Evolutionary conservation across 495 filamentous ascomycete genomes (phyloP), one percentile per base, ranked within the genome.

Genomic region (Filosporella fistucella): DNA sequence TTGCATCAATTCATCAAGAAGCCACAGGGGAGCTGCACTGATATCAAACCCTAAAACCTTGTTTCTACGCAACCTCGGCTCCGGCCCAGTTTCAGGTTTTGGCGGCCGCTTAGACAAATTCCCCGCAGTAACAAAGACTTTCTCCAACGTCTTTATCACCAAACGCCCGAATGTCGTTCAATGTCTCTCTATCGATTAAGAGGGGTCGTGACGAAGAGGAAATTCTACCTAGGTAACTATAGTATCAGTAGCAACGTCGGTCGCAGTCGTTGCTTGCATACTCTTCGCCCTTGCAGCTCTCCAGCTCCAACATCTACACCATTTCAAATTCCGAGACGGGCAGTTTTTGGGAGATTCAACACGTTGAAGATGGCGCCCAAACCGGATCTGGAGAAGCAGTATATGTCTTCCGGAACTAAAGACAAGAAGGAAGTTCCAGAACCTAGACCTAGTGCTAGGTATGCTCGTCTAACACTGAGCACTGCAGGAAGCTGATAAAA

Each of bases 371-470:
- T 51, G 51, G 45, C 44, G 8, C 51, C 56, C 40, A 30, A 23
- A 1, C 42, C 56, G 21, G 45, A 32, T 13, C 35, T 59, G 2
- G 42, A 53, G 14, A 56, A 53, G 30, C 56, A 56, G 29, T 55
- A 59, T 22, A 59, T 59, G 56, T 59, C 56, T 11, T 53, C 53
- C 3, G 34, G 37, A 7, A 16, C 39, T 17, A 28, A 24, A n/a
- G 42, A 49, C 1, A 54, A 47, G 25, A 60, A 49, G 25, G 10
- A 33, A 14, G 11, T 42, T 6, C 13, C 42, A 36, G 54, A 56
- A 32, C 67, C 66, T 14, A 53, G 50, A 23, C 63, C 68, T 7
- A 68, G 65, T 45, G 61, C 68, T 5, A 68, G 64, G 67, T 63
- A 63, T 12, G 14, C 34, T 29, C 13, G 24, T 26, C 17, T 10